Evolutionary conservation across 768 basidiomycete genomes (phyloP), one percentile per base, ranked within the genome.

Genomic region (Serendipita sp.): DNA sequence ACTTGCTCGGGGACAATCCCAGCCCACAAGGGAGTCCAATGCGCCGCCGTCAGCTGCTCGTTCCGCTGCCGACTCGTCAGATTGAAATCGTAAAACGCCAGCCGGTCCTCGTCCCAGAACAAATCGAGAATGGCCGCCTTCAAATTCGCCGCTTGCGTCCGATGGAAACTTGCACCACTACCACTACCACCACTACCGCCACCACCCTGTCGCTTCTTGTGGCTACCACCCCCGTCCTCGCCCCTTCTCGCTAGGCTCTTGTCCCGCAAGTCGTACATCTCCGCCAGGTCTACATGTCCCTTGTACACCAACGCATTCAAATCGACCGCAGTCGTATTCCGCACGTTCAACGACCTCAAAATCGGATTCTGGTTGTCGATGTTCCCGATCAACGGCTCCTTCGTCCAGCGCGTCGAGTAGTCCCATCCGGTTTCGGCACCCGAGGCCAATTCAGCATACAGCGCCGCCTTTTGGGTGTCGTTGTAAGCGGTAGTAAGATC

Each of bases 61-160:
- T 82, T 84, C 61, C 86, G 82, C 14, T 79, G 69, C 58, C 84
- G 82, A 2, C 83, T 78, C 4, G 81, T 84, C 42, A 85, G 71
- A 71, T 91, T 90, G 74, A 87, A 96, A 72, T 95, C 93, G 68
- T 94, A 94, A 73, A 94, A 95, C 0, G 86, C 86, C n/a, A 90
- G 76, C 75, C 87, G 88, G 5, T 75, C 72, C 0, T 82, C 66
- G 69, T 95, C 88, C 92, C 93, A 96, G 72, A 82, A 76, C 7
- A 96, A 79, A 70, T 97, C 94, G 38, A 96, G 74, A 64, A 96
- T 82, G 0, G 84, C 92, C 22, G 73, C 76, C 63, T 81, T 81
- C 44, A 90, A 73, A 5, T 74, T 72, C 0, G 77, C 71, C 0
- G 91, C 90, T 2, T 79, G 76, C 24, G 76, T 67, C 17, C 71